These are phyloP conservation scores for Plasmodiophora brassicae DNA, from an alignment of 208 protist species.

Conservation along the genomic window DNA sequence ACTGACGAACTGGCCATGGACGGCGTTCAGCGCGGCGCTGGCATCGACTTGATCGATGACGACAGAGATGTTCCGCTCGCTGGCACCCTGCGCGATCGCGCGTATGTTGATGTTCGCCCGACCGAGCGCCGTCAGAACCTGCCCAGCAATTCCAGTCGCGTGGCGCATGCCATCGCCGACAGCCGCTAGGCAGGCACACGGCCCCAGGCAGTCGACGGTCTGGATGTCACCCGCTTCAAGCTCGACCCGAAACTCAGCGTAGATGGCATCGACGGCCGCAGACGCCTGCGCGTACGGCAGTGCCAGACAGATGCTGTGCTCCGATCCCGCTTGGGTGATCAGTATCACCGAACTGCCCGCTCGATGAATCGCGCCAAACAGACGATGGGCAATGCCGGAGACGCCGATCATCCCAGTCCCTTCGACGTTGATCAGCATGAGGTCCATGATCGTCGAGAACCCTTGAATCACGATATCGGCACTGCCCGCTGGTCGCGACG, in stretches of 20 bases:
- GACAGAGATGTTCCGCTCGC: neutral
- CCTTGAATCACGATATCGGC: slow-evolving; percentile 26
- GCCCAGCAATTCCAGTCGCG: neutral
- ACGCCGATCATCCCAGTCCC: slow-evolving; percentile 47
- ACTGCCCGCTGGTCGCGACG: slow-evolving; percentile 44
- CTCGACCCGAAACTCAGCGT: neutral
- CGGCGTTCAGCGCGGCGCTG: neutral
- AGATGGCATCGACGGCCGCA: neutral
- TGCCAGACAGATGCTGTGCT: slow-evolving; percentile 59
- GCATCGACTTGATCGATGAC: neutral
- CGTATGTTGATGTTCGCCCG: neutral
- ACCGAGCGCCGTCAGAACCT: neutral
- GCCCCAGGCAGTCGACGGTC: neutral
- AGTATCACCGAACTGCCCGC: slow-evolving; percentile 27
- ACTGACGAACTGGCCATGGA: neutral
- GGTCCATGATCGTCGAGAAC: neutral
- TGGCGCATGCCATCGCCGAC: neutral
- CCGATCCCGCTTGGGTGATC: slow-evolving; percentile 51
- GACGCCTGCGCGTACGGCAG: neutral
- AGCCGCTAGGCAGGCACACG: neutral
- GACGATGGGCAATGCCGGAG: slow-evolving; percentile 38
- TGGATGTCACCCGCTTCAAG: neutral
- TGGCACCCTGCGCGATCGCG: neutral
- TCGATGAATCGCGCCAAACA: slow-evolving; percentile 41
- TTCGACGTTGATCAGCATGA: slow-evolving; percentile 44